phyloP scores from a whole-genome alignment of 176 grass and related monocot species.

The Coix lacrymajobi region DNA sequence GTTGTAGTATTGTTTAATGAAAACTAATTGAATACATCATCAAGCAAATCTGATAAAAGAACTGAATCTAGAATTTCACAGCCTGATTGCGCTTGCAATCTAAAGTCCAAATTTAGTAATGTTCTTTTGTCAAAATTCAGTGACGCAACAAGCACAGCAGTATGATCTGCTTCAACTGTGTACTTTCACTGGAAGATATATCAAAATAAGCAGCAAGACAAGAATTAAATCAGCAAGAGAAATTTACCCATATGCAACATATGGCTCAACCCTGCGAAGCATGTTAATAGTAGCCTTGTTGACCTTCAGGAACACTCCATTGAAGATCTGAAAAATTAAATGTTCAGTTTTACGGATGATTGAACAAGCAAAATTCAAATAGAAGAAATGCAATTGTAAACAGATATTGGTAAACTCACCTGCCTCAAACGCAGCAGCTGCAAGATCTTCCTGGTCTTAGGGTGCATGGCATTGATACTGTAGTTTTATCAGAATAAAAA shows the following conservation, averaged over 20 bases:
- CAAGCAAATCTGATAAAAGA: no score
- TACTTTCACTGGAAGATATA: background rate
- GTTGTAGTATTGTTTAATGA: background rate
- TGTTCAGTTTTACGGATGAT: background rate
- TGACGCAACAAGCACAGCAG: background rate
- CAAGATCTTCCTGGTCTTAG: constrained; percentile 84
- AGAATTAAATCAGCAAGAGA: background rate
- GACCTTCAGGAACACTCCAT: constrained; percentile 92
- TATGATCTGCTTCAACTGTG: background rate
- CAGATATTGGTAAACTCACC: constrained; percentile 21
- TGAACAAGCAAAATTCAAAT: background rate
- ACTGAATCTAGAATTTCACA: no score
- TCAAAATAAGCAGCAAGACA: background rate
- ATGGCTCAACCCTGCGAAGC: constrained; percentile 86
- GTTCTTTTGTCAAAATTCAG: background rate
- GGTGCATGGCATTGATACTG: constrained; percentile 99
- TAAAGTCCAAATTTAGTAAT: background rate
- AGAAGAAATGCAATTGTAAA: background rate
- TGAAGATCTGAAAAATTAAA: constrained; percentile 64
- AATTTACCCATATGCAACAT: constrained; percentile 89
- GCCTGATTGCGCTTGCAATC: no score
- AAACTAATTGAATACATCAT: background rate
- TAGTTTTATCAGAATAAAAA: constrained; percentile 1
- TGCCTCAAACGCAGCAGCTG: constrained; percentile 89
- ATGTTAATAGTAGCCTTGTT: constrained; percentile 97